Conservation (phyloP, 495 filamentous ascomycete species). For the Penicillium pulvis region DNA sequence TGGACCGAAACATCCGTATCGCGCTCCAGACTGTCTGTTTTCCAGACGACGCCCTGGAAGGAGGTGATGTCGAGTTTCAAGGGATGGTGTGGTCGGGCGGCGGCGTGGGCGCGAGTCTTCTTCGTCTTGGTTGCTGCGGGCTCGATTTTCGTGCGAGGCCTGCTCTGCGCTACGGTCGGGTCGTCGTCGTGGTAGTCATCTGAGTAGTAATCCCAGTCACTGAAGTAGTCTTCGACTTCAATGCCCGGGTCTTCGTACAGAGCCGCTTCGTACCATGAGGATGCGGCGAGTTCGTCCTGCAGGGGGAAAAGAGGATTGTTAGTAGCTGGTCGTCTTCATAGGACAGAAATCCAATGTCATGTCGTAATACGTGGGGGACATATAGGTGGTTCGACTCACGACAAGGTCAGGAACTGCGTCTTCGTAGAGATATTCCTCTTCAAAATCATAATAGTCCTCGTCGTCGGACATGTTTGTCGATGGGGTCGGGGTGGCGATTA, state of each 20-base stretch:
- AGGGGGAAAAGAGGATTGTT: slow-evolving; percentile 5
- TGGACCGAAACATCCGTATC: slow-evolving; percentile 33
- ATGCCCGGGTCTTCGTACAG: slow-evolving; percentile 44
- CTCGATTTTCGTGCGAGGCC: slow-evolving; percentile 4
- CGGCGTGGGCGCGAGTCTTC: not conserved
- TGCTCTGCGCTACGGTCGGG: slow-evolving; percentile 30
- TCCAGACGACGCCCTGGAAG: slow-evolving; percentile 48
- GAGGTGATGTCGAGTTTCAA: slow-evolving; percentile 27
- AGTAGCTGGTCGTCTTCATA: not conserved
- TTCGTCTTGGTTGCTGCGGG: not conserved
- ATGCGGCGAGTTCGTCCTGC: slow-evolving; percentile 53
- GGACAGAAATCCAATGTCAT: no score
- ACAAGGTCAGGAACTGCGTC: slow-evolving; percentile 44
- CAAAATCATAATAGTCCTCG: slow-evolving; percentile 52
- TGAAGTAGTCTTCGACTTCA: slow-evolving; percentile 46
- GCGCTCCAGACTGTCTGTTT: slow-evolving; percentile 22
- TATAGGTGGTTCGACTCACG: slow-evolving; percentile 29
- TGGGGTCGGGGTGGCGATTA: not conserved
- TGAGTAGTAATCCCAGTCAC: slow-evolving; percentile 53
- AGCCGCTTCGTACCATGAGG: slow-evolving; percentile 44
- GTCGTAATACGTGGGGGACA: no score
- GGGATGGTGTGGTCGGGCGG: not conserved
- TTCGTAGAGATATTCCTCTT: slow-evolving; percentile 46
- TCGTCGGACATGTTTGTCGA: slow-evolving; percentile 48
- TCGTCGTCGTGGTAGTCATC: slow-evolving; percentile 56